Conservation (phyloP, 2,329 filamentous ascomycete species). For the Alternaria consortialis region DNA sequence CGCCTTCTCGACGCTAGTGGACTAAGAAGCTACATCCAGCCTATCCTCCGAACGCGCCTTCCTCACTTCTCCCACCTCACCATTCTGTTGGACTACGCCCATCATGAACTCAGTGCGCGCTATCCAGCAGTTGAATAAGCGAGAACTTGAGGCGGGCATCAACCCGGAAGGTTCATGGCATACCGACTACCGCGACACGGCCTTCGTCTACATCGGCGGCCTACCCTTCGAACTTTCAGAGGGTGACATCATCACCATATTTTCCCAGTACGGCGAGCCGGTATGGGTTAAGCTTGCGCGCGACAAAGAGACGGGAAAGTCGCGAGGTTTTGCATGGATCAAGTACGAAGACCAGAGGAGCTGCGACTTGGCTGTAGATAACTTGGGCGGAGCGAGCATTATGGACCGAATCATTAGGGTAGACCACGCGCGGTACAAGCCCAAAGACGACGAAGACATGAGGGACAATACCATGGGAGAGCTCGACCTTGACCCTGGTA, state of each 20-base stretch:
- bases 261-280: conserved; percentile 96
- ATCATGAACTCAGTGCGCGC: conserved; percentile 93
- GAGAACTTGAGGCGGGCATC: conserved; percentile 89
- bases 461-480: conserved; percentile 69
- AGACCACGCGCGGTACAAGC: conserved; percentile 92
- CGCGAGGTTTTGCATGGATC: conserved; percentile 91
- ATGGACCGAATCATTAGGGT: conserved; percentile 83
- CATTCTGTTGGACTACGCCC: conserved; percentile 3
- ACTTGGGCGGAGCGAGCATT: conserved; percentile 86
- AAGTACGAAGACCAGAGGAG: conserved; percentile 99
- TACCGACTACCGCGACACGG: conserved; percentile 95
- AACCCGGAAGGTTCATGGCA: conserved; percentile 93
- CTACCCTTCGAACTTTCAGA: conserved; percentile 92
- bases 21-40: background rate
- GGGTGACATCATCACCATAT: conserved; percentile 94
- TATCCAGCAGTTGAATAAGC: conserved; percentile 91
- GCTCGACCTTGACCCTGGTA: conserved; percentile 46
- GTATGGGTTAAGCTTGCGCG: conserved; percentile 90
- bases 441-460: conserved; percentile 75
- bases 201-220: conserved; percentile 95
- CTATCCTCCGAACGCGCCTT: conserved; percentile 13
- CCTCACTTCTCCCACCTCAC: conserved; percentile 9
- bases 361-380: conserved; percentile 95
- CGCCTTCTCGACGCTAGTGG: background rate
- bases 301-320: conserved; percentile 96